Evolutionary conservation across 495 filamentous ascomycete genomes (phyloP).

Genomic region (Xylaria nigripes): DNA sequence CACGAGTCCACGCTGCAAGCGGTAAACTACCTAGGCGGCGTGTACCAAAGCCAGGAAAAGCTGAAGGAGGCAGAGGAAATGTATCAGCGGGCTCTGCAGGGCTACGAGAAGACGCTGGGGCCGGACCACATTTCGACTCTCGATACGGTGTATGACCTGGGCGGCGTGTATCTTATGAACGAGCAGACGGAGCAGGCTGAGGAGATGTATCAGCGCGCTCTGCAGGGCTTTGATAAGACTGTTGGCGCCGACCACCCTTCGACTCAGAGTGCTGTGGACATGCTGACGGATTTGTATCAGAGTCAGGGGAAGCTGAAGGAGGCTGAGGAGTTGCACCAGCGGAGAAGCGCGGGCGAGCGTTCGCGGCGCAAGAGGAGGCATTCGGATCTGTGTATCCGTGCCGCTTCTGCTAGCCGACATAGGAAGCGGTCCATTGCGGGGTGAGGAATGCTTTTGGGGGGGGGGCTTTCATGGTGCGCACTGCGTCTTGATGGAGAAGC

Average conservation of each 20-base stretch:
- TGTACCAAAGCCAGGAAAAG: background rate
- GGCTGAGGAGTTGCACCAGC: background rate
- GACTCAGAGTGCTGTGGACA: background rate
- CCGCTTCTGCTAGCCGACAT: too few relatives aligned
- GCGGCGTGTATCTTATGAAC: background rate
- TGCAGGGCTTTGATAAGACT: background rate
- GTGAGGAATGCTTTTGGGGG: too few relatives aligned
- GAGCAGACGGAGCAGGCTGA: too few relatives aligned
- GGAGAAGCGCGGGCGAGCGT: too few relatives aligned
- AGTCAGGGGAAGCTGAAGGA: background rate
- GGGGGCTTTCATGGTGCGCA: too few relatives aligned
- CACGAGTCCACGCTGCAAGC: constrained; percentile 28
- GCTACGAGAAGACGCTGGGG: background rate
- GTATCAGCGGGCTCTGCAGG: background rate
- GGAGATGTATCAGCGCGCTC: background rate
- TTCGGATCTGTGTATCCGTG: too few relatives aligned
- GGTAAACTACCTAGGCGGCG: constrained; percentile 18
- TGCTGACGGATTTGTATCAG: background rate
- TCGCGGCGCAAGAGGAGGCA: too few relatives aligned
- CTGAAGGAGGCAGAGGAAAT: background rate
- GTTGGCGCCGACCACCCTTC: background rate
- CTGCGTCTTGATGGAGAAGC: too few relatives aligned
- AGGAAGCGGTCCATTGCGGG: too few relatives aligned
- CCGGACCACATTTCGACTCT: background rate
- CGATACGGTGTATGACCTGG: background rate